Conservation (phyloP, 371 early-diverging fungal genomes). For the Mucor lusitanicus region DNA sequence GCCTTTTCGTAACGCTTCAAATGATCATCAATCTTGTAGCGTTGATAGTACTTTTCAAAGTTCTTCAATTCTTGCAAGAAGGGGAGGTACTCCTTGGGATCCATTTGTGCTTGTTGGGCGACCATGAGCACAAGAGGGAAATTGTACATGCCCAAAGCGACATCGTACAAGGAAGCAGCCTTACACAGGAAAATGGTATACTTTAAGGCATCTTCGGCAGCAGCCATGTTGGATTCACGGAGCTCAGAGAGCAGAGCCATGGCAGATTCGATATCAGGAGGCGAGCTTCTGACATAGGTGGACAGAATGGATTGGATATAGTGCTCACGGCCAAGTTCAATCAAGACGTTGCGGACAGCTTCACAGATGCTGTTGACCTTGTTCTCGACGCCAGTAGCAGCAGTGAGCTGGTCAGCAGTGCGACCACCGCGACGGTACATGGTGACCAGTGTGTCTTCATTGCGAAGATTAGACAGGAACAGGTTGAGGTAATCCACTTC, state of each 20-base stretch:
- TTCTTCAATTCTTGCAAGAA: conserved; percentile 83
- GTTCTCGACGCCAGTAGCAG: conserved; percentile 30
- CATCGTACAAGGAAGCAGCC: conserved; percentile 84
- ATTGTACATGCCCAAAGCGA: conserved; percentile 94
- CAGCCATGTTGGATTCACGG: conserved; percentile 46
- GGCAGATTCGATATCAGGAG: conserved; percentile 86
- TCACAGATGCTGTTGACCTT: conserved; percentile 86
- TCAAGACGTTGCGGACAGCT: conserved; percentile 66
- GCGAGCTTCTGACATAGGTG: conserved; percentile 80
- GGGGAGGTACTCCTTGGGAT: conserved; percentile 94
- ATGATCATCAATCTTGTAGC: conserved; percentile 88
- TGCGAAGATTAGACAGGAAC: conserved; percentile 81
- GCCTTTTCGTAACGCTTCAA: conserved; percentile 74
- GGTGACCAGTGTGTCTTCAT: conserved; percentile 69
- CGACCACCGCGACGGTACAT: conserved; percentile 56
- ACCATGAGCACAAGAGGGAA: conserved; percentile 91
- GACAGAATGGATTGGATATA: conserved; percentile 87
- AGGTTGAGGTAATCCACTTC: conserved; percentile 89
- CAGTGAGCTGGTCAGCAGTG: conserved; percentile 10
- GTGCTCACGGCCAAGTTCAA: conserved; percentile 55
- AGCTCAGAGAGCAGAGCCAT: conserved; percentile 62
- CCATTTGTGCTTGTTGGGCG: conserved; percentile 93
- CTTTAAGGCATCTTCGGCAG: conserved; percentile 85
- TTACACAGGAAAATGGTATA: conserved; percentile 92
- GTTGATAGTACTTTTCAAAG: conserved; percentile 73